Conservation (phyloP, 768 basidiomycete species). For the Russula abietina region DNA sequence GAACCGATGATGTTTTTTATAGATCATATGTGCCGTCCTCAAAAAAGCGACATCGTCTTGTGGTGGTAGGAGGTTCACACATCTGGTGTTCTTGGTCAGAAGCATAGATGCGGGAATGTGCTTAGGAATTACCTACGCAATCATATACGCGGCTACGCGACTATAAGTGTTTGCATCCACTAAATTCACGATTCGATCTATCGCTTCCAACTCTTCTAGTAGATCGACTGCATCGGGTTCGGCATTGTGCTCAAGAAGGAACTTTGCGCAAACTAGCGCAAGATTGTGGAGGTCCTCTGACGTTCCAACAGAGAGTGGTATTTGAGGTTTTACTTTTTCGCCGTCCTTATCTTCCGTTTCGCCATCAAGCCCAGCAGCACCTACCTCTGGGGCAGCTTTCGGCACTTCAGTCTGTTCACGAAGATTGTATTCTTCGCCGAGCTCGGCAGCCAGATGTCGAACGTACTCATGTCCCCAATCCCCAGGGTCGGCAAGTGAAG, state of each 20-base stretch:
- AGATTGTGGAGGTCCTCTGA: slow-evolving; percentile 71
- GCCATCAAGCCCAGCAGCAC: slow-evolving; percentile 22
- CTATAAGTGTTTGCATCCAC: slow-evolving; percentile 84
- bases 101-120: slow-evolving; percentile 3
- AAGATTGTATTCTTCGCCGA: slow-evolving; percentile 83
- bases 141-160: slow-evolving; percentile 95
- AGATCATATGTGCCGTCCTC: slow-evolving; percentile 81
- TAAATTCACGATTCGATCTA: slow-evolving; percentile 65
- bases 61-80: slow-evolving; percentile 83
- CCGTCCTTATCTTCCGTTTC: slow-evolving; percentile 29
- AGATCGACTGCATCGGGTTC: slow-evolving; percentile 98
- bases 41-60: slow-evolving; percentile 92
- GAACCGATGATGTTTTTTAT: slow-evolving; percentile 78
- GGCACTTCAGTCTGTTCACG: slow-evolving; percentile 53
- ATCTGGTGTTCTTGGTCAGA: slow-evolving; percentile 39
- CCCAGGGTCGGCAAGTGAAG: slow-evolving; percentile 81
- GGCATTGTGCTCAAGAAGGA: slow-evolving; percentile 89
- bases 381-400: slow-evolving; percentile 23
- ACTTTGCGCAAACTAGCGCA: slow-evolving; percentile 79
- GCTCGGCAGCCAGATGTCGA: slow-evolving; percentile 91
- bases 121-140: slow-evolving; percentile 50
- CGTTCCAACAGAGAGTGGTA: slow-evolving; percentile 44
- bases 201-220: slow-evolving; percentile 87
- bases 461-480: slow-evolving; percentile 99
- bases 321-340: slow-evolving; percentile 30